These are phyloP conservation scores for Cystobasidium sp. DNA, from an alignment of 1,284 basidiomycete species.

Conservation along the genomic window DNA sequence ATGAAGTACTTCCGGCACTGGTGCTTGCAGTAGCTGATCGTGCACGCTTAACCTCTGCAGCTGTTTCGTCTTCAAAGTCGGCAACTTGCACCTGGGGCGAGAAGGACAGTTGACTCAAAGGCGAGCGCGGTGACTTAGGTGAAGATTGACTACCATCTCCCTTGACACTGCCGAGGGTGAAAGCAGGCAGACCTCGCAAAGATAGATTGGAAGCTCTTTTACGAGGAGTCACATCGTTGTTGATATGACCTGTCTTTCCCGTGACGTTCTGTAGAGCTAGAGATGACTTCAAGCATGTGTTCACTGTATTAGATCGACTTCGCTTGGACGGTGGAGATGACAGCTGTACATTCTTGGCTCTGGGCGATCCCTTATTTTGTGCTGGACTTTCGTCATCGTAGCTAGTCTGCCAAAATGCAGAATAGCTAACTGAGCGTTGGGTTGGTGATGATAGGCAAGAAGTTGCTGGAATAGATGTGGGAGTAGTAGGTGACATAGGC, in stretches of 20 bases:
- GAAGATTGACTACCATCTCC: neutral
- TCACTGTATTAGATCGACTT: slow-evolving; percentile 27
- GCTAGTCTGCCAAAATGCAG: neutral
- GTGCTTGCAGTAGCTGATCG: neutral
- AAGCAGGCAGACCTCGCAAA: neutral
- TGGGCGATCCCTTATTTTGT: neutral
- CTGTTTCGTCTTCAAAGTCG: neutral
- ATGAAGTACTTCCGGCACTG: neutral
- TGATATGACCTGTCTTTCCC: neutral
- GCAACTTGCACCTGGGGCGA: neutral
- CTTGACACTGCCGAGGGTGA: neutral
- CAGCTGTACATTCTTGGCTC: neutral
- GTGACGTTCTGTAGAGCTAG: neutral
- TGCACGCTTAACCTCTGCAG: no score
- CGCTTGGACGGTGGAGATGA: neutral
- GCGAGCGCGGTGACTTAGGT: slow-evolving; percentile 17
- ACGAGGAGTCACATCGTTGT: neutral
- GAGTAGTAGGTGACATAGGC: neutral
- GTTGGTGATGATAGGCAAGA: slow-evolving; percentile 3
- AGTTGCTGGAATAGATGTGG: neutral
- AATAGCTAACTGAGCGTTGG: neutral
- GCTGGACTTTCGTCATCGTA: neutral
- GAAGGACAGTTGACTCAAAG: neutral
- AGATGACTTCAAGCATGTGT: slow-evolving; percentile 2
- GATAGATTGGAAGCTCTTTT: neutral